Conservation (phyloP, 1,284 basidiomycete species). For the Malassezia caprae region DNA sequence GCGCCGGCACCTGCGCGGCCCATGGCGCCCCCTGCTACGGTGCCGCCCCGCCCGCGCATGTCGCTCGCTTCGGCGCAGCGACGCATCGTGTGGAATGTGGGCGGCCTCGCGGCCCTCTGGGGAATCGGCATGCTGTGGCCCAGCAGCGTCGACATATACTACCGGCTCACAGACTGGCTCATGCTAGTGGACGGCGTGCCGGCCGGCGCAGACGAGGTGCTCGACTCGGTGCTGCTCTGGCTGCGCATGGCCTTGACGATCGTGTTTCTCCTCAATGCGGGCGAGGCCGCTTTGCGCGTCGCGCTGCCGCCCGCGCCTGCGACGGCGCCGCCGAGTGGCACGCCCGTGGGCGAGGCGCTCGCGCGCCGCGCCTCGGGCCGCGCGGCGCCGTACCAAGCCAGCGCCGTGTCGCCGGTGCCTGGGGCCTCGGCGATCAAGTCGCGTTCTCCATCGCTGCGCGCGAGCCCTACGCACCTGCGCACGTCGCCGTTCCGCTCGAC, state of each 20-base stretch:
- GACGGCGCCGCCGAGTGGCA: background rate
- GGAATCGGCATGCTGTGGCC: conserved; percentile 4
- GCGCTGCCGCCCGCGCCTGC: background rate
- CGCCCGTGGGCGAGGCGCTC: conserved; percentile 10
- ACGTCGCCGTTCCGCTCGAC: conserved; percentile 3
- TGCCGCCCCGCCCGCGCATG: conserved; percentile 1
- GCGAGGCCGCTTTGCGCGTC: conserved; percentile 4
- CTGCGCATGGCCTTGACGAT: conserved; percentile 8
- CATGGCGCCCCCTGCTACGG: background rate
- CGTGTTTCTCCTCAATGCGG: conserved; percentile 11
- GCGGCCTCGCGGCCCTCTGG: conserved; percentile 1
- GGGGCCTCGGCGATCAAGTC: background rate
- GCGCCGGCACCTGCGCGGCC: background rate
- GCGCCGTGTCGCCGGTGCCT: conserved; percentile 10
- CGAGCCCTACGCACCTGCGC: background rate
- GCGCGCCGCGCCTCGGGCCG: conserved; percentile 10
- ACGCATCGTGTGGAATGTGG: conserved; percentile 12
- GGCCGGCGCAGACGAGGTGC: conserved; percentile 8
- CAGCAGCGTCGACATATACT: conserved; percentile 9
- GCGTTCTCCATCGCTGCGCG: conserved; percentile 1
- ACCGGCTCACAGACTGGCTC: conserved; percentile 2
- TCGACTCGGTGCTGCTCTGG: conserved; percentile 12
- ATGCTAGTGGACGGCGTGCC: background rate
- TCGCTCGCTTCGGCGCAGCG: conserved; percentile 13
- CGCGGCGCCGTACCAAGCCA: background rate